Base-by-base conservation (phyloP, 2,329 filamentous ascomycete species). In the Diaporthe velutina region DNA sequence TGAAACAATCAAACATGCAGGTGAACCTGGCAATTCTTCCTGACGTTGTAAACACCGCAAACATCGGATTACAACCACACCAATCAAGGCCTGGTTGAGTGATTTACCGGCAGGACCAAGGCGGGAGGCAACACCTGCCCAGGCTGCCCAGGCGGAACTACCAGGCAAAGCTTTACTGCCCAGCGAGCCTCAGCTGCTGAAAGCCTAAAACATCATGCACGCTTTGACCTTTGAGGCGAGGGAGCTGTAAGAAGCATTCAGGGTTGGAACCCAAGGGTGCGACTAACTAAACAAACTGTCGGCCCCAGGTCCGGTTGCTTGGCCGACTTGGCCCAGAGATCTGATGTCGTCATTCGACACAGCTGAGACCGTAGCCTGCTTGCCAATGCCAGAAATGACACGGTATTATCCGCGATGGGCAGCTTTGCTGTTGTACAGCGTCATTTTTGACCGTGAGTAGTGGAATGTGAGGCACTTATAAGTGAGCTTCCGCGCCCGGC, bases 41-140 rank as follows among this genome's bases (percentile, higher is more conserved):
- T 28, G 13, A 68, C 13, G 48, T 54, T 68, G 64, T 68, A 54
- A 68, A 68, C 13, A 1, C 13, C 64, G 64, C 48, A 54, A 28
- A 54, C 9, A 22, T 54, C 64, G n/a, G 64, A 25, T 48, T 19
- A 28, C n/a, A 25, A 22, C 33, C 64, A 68, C 8, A 54, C 64
- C 64, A 68, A 68, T 68, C 64, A 68, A 40, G 64, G 5, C 45
- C 64, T 54, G 48, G 48, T 40, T 68, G 48, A 54, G 64, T 8
- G 45, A 67, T 67, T 67, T 67, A 52, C 64, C 45, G 45, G 64
- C 64, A 67, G 22, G 30, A 52, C 64, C 64, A 67, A 67, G 64
- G 28, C 64, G 64, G 45, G 45, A 52, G 22, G 9, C 45, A 52
- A 38, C 30, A 52, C 9, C 45, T 67, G 64, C 64, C 64, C 64